Conservation (phyloP, 768 basidiomycete species). For the Pulveroboletus sp. region DNA sequence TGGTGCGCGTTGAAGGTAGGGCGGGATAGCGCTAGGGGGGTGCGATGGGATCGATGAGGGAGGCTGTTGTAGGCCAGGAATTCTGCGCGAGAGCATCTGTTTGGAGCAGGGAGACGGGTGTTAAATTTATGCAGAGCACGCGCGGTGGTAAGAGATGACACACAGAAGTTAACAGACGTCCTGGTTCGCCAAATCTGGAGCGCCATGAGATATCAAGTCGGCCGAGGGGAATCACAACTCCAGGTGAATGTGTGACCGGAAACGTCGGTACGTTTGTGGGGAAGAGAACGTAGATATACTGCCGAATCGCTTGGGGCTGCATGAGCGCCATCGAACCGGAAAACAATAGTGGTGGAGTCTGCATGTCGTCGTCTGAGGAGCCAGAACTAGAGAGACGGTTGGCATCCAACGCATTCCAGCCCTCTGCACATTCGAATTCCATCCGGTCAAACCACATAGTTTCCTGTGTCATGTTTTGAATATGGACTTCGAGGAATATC, state of each 20-base stretch:
- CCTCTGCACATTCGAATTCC: constrained; percentile 66
- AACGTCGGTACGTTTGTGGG: constrained; percentile 43
- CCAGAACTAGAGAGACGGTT: constrained; percentile 34
- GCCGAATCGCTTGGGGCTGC: constrained; percentile 79
- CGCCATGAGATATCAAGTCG: constrained; percentile 86
- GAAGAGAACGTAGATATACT: constrained; percentile 80
- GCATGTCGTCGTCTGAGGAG: neutral
- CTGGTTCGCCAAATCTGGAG: constrained; percentile 80
- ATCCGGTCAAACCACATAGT: constrained; percentile 80
- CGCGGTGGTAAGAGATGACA: neutral
- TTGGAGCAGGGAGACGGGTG: neutral
- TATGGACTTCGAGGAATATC: constrained; percentile 87
- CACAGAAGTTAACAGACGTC: constrained; percentile 79
- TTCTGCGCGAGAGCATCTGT: constrained; percentile 73
- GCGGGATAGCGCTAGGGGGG: constrained; percentile 68
- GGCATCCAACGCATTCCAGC: constrained; percentile 56
- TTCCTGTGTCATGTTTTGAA: constrained; percentile 80
- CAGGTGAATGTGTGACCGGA: constrained; percentile 54
- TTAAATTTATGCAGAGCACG: neutral
- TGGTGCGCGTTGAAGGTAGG: constrained; percentile 61
- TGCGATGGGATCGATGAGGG: constrained; percentile 29
- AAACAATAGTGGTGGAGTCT: constrained; percentile 40
- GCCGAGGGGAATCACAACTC: constrained; percentile 75
- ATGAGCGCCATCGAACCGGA: constrained; percentile 64
- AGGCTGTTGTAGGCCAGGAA: constrained; percentile 48